Percentiles rank a stretch among this genome's conserved stretches.
phyloP scores from a whole-genome alignment of 805 yeast genomes.

The Cephaloascus albidus region DNA sequence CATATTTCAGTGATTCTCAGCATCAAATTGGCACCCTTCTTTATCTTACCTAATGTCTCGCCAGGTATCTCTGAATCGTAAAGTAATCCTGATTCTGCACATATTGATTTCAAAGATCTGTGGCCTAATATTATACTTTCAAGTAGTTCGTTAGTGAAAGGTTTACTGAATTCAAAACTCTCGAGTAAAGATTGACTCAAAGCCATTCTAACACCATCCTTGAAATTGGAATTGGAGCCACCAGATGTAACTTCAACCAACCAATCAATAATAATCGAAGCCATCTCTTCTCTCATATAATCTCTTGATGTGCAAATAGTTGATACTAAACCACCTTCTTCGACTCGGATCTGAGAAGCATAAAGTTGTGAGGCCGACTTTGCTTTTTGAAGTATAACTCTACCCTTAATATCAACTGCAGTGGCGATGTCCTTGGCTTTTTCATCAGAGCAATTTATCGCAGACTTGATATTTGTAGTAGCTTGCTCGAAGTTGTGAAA shows the following conservation, averaged over 20 bases:
- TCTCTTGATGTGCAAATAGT: conserved; percentile 44
- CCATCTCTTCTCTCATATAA: conserved; percentile 36
- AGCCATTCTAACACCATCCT: conserved; percentile 24
- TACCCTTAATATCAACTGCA: conserved; percentile 39
- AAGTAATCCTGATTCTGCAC: conserved; percentile 22
- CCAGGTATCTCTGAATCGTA: conserved; percentile 17
- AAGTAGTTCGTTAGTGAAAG: conserved; percentile 14
- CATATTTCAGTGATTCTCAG: not conserved
- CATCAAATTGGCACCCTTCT: conserved; percentile 2
- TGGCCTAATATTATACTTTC: conserved; percentile 6
- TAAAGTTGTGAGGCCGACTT: conserved; percentile 13
- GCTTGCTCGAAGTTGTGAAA: conserved; percentile 55
- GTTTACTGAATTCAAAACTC: conserved; percentile 19
- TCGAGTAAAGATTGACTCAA: conserved; percentile 36
- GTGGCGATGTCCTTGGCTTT: conserved; percentile 28
- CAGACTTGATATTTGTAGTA: conserved; percentile 29
- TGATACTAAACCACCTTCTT: conserved; percentile 43
- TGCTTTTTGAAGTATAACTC: conserved; percentile 34
- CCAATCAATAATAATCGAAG: conserved; percentile 42
- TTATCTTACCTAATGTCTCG: conserved; percentile 10
- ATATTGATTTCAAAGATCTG: conserved; percentile 9
- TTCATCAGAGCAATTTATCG: conserved; percentile 13
- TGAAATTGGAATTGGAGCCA: conserved; percentile 23
- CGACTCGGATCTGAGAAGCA: conserved; percentile 26
- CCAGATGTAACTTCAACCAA: conserved; percentile 22